Evolutionary conservation across 352 stramenopile species (phyloP).

Genomic region (Pythium sp.): DNA sequence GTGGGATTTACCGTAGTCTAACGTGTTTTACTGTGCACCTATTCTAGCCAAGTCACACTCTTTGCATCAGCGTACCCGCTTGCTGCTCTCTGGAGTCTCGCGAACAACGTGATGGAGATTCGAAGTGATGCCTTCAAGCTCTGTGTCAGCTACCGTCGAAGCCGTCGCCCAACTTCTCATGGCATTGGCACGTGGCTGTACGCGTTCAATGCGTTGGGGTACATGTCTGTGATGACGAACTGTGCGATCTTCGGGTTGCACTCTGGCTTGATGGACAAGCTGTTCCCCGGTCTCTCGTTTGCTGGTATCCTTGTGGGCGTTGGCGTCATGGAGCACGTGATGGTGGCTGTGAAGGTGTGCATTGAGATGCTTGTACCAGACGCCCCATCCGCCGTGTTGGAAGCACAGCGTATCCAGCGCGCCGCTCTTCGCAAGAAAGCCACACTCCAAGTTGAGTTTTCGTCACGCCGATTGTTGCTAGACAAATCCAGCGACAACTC

Average conservation of each 20-base stretch:
- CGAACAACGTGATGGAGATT: conserved; percentile 95
- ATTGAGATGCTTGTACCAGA: conserved; percentile 83
- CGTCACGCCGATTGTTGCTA: conserved; percentile 40
- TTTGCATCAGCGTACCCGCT: conserved; percentile 94
- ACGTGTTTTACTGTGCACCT: conserved; percentile 19
- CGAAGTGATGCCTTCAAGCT: conserved; percentile 95
- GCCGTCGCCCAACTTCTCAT: conserved; percentile 52
- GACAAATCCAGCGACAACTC: conserved; percentile 3
- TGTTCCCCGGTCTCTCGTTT: conserved; percentile 67
- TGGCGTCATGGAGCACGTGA: conserved; percentile 71
- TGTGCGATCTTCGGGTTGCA: conserved; percentile 93
- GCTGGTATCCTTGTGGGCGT: conserved; percentile 54
- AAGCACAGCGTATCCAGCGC: conserved; percentile 65
- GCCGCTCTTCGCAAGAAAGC: conserved; percentile 71
- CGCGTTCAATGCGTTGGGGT: conserved; percentile 89
- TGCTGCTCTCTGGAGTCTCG: conserved; percentile 89
- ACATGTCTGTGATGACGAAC: conserved; percentile 93
- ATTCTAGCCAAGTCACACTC: conserved; percentile 87
- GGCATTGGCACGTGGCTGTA: conserved; percentile 93
- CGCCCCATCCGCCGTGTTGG: conserved; percentile 50
- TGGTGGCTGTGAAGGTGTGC: conserved; percentile 72
- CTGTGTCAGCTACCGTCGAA: conserved; percentile 77
- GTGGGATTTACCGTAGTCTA: background rate
- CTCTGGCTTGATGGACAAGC: conserved; percentile 69
- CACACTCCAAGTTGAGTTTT: conserved; percentile 67